Conservation (phyloP, 2,329 filamentous ascomycete genomes). For the Trichoderma sp. region DNA sequence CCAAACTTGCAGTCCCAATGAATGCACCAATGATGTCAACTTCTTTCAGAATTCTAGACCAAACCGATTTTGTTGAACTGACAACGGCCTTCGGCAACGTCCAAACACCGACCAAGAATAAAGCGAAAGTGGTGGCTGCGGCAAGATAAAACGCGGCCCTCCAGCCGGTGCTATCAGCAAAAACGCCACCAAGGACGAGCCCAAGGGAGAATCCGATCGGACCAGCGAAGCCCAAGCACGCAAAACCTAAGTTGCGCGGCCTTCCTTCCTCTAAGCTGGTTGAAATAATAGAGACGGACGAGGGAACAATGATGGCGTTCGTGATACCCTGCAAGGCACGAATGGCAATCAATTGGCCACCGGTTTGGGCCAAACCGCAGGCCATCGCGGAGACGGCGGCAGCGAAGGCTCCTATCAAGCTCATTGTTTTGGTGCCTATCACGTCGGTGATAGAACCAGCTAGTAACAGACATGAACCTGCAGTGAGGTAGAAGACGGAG, state of each 20-base stretch:
- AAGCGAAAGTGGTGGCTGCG: conserved; percentile 35
- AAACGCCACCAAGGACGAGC: conserved; percentile 48
- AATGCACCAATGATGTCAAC: conserved; percentile 56
- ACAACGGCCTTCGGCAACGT: conserved; percentile 33
- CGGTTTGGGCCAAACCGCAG: conserved; percentile 31
- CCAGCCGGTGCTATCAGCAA: conserved; percentile 49
- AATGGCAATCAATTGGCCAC: conserved; percentile 38
- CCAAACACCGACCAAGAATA: conserved; percentile 38
- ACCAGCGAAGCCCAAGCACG: conserved; percentile 45
- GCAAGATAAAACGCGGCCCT: conserved; percentile 45
- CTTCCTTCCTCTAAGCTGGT: conserved; percentile 32
- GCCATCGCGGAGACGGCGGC: conserved; percentile 34
- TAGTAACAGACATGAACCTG: conserved; percentile 38
- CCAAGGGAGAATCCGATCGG: conserved; percentile 51
- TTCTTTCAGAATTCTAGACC: conserved; percentile 25
- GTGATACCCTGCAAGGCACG: conserved; percentile 42
- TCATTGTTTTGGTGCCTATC: conserved; percentile 34
- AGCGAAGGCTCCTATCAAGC: conserved; percentile 35
- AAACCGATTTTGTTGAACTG: conserved; percentile 21
- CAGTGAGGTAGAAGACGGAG: conserved; percentile 37
- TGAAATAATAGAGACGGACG: conserved; percentile 37
- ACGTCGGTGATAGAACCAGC: conserved; percentile 41
- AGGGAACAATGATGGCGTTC: conserved; percentile 36
- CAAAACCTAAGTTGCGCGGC: conserved; percentile 42
- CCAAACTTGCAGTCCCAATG: conserved; percentile 46